A percentile compares a stretch with the other conserved stretches of the same genome.
These are phyloP conservation scores for Pythium rhizo-oryzae DNA, from an alignment of 352 stramenopile species.

Conservation along the genomic window DNA sequence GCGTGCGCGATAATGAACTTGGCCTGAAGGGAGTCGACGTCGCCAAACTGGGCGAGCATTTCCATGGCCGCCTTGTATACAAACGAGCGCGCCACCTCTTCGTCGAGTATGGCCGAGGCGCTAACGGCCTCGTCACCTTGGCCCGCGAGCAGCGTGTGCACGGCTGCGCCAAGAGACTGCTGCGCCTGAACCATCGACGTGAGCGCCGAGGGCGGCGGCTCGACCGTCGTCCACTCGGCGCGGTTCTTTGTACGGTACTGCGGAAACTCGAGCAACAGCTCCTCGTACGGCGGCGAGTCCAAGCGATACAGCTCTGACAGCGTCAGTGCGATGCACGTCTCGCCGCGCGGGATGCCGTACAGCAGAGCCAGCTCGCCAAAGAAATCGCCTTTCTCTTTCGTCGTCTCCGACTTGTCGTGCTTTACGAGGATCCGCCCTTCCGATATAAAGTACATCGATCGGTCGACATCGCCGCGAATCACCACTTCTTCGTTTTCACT, in stretches of 20 bases:
- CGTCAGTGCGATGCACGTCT: slow-evolving; percentile 63
- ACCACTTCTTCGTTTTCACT: slow-evolving; percentile 70
- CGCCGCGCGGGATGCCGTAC: slow-evolving; percentile 59
- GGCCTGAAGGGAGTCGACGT: slow-evolving; percentile 50
- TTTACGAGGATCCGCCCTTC: slow-evolving; percentile 62
- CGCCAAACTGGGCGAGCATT: slow-evolving; percentile 42
- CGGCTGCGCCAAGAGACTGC: slow-evolving; percentile 11
- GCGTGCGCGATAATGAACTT: slow-evolving; percentile 51
- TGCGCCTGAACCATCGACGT: slow-evolving; percentile 27
- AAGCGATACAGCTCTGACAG: slow-evolving; percentile 72
- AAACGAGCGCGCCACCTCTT: slow-evolving; percentile 46
- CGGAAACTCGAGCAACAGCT: slow-evolving; percentile 63
- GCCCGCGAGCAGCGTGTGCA: slow-evolving; percentile 8
- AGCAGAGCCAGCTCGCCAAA: slow-evolving; percentile 65
- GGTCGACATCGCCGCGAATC: slow-evolving; percentile 73
- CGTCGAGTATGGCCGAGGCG: slow-evolving; percentile 30
- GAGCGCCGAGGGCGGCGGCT: slow-evolving; percentile 24
- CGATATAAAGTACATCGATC: slow-evolving; percentile 82
- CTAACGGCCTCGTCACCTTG: slow-evolving; percentile 4
- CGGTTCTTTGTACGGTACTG: slow-evolving; percentile 65
- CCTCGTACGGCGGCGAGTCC: slow-evolving; percentile 61
- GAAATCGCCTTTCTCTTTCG: slow-evolving; percentile 58
- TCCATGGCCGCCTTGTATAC: slow-evolving; percentile 60
- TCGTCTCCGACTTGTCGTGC: slow-evolving; percentile 46
- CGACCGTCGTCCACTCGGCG: slow-evolving; percentile 49